Evolutionary conservation across 1,284 basidiomycete genomes (phyloP).

Genomic region (Ceratobasidium sp.): DNA sequence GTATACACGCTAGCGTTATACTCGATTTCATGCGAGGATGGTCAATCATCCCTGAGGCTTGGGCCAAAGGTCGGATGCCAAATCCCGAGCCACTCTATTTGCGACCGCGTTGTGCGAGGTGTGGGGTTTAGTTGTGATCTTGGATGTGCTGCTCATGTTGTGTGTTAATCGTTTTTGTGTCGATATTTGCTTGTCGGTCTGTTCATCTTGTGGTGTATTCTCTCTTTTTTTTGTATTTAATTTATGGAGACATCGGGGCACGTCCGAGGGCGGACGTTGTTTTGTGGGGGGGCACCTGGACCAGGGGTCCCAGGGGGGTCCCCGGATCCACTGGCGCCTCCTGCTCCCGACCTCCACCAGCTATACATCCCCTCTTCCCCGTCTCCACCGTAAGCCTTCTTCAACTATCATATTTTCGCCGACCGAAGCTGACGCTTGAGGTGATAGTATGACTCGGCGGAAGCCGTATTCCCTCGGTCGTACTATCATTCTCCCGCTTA

Average conservation of each 20-base stretch:
- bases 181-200: neutral
- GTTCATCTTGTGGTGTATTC: neutral
- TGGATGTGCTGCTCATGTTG: neutral
- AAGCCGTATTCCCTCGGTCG: too few relatives aligned
- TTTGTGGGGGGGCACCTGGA: conserved; percentile 18
- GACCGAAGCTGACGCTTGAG: too few relatives aligned
- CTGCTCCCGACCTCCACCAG: conserved; percentile 1
- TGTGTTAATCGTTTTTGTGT: neutral
- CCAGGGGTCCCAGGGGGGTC: neutral
- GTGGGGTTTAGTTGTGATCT: neutral
- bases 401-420: too few relatives aligned
- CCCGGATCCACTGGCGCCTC: neutral
- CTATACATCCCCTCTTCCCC: neutral
- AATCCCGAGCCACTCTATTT: neutral
- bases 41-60: neutral
- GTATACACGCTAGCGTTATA: neutral
- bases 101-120: neutral
- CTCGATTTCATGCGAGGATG: neutral
- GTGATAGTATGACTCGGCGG: too few relatives aligned
- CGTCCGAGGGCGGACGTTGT: conserved; percentile 16
- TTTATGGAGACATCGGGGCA: neutral
- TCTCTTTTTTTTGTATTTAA: neutral
- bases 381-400: neutral
- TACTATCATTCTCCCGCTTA: too few relatives aligned
- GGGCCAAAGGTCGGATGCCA: neutral